Evolutionary conservation across 352 stramenopile genomes (phyloP).

Genomic region (Globisporangium spiculum): DNA sequence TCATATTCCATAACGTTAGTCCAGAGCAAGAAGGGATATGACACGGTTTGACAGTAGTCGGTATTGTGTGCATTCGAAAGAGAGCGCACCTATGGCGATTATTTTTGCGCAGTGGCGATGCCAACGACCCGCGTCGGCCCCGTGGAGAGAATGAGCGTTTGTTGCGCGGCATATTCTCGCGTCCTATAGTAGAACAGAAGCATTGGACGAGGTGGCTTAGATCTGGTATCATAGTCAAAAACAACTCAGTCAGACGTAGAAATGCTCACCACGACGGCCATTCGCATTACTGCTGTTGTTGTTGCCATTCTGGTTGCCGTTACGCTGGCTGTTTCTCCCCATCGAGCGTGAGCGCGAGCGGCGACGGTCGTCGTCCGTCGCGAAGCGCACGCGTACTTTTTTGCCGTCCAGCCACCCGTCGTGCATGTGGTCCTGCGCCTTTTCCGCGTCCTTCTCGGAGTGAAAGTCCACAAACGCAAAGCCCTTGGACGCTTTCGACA

Average conservation of each 20-base stretch:
- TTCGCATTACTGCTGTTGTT: slow-evolving; percentile 1
- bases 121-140: neutral
- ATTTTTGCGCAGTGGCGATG: slow-evolving; percentile 16
- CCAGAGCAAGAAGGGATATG: neutral
- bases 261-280: slow-evolving; percentile 5
- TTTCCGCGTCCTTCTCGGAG: slow-evolving; percentile 45
- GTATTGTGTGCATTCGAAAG: neutral
- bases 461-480: slow-evolving; percentile 60
- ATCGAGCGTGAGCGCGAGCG: slow-evolving; percentile 4
- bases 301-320: slow-evolving; percentile 1
- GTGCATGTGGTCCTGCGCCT: slow-evolving; percentile 72
- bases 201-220: too few relatives aligned
- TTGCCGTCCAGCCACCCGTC: slow-evolving; percentile 83
- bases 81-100: slow-evolving; percentile 12
- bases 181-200: neutral
- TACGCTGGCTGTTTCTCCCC: neutral
- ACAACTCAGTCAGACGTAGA: too few relatives aligned
- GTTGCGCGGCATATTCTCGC: slow-evolving; percentile 8
- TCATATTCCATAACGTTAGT: neutral
- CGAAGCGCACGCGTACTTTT: slow-evolving; percentile 59
- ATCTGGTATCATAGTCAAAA: too few relatives aligned
- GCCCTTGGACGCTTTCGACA: slow-evolving; percentile 29
- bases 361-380: slow-evolving; percentile 7
- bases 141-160: slow-evolving; percentile 17
- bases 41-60: neutral